Evolutionary conservation across 2,329 filamentous ascomycete species (phyloP), one percentile per base, ranked within the genome.

Genomic region (Fusarium pseudocircinatum): DNA sequence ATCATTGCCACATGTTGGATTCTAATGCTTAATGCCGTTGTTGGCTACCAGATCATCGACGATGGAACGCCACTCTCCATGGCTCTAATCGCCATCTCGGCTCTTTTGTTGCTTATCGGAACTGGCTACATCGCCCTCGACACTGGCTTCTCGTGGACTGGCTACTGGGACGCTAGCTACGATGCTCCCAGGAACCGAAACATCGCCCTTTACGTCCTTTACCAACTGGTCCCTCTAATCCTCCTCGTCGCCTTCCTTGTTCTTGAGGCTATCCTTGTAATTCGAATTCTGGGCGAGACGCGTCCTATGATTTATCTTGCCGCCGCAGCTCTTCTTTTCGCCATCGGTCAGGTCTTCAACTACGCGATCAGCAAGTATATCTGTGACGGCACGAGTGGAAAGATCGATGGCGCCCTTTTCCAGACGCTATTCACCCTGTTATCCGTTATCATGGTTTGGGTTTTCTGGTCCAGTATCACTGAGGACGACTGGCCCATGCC

Each of bases 381-480:
- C 69, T 99, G 96, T 86, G 87, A 91, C 28, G 94, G 94, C 49
- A 94, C 95, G 1, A 80, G 86, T 46, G 94, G 95, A 74, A 95
- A 93, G 82, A 97, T 99, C 79, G 96, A 99, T 80, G 96, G 96
- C 56, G 91, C 96, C 11, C 84, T 99, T 2, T 99, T 99, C 82
- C 90, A 98, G 82, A 97, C 95, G 0, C 85, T 98, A 12, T 98
- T 99, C 84, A 98, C 95, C 1, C 86, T 98, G 2, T 84, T 96
- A 18, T 88, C 95, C 1, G 94, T 99, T 9, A 87, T 94, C 24
- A 90, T 90, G 83, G 85, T 98, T 73, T 99, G 96, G 95, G 83
- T 94, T 64, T 99, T 99, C 87, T 99, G 96, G 96, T 97, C 95
- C 52, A 98, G 95, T 84, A 99, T 99, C 78, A 99, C 96, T 22